Evolutionary conservation across 2,329 filamentous ascomycete species (phyloP).

Genomic region (Microdochium trichocladiopsis): DNA sequence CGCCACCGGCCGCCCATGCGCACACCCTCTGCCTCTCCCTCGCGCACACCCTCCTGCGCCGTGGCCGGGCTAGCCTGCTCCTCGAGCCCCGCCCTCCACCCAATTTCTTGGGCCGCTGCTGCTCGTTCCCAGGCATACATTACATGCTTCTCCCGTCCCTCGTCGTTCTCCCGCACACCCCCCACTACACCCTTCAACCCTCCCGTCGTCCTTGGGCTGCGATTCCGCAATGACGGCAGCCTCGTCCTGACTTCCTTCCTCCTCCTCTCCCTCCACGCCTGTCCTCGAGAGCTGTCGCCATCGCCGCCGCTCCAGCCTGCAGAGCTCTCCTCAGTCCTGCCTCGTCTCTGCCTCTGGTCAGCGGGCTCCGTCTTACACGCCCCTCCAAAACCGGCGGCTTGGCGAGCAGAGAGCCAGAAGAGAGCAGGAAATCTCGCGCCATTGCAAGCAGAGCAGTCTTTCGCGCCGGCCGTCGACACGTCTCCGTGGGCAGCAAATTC

Average conservation of each 20-base stretch:
- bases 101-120: background rate
- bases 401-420: background rate
- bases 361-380: too few relatives aligned
- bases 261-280: background rate
- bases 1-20: background rate
- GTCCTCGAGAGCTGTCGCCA: background rate
- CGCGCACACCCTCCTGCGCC: background rate
- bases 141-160: background rate
- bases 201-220: background rate
- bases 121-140: conserved; percentile 1
- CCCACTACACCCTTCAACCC: conserved; percentile 1
- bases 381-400: background rate
- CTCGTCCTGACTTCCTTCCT: background rate
- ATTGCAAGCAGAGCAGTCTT: background rate
- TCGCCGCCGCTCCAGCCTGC: background rate
- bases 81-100: background rate
- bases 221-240: background rate
- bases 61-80: background rate
- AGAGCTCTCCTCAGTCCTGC: background rate
- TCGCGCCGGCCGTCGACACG: background rate
- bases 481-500: background rate
- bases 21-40: background rate
- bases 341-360: background rate
- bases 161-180: background rate
- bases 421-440: background rate